These are phyloP conservation scores for Plasmodium relictum DNA, from an alignment of 169 alveolate species.

Conservation along the genomic window DNA sequence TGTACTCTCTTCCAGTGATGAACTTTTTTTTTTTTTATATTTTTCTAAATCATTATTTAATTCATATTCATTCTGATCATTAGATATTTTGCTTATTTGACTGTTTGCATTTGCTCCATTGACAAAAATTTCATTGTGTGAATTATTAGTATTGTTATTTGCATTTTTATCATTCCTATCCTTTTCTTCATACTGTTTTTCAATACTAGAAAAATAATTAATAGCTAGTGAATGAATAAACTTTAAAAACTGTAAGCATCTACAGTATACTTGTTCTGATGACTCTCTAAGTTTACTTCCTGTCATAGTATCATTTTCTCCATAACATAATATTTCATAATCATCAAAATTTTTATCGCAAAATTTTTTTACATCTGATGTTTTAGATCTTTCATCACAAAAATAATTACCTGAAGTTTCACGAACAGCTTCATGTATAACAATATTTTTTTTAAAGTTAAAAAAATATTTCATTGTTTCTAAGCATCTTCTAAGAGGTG, in stretches of 20 bases:
- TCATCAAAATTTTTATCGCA: constrained; percentile 63
- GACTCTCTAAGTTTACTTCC: constrained; percentile 54
- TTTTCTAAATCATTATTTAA: neutral
- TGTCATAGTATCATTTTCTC: constrained; percentile 29
- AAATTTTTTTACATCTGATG: constrained; percentile 36
- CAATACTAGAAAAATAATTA: constrained; percentile 55
- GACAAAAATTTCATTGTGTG: neutral
- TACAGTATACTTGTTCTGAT: constrained; percentile 47
- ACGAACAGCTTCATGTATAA: constrained; percentile 48
- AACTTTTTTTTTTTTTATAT: neutral
- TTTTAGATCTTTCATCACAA: constrained; percentile 66
- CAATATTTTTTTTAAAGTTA: constrained; percentile 62
- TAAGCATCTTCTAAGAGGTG: constrained; percentile 67
- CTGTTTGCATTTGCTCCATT: neutral
- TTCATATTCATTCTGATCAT: neutral
- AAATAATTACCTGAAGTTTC: constrained; percentile 55
- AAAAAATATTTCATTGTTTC: constrained; percentile 63
- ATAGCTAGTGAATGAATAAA: constrained; percentile 48
- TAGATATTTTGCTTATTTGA: neutral
- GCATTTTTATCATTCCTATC: neutral
- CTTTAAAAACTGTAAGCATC: constrained; percentile 69
- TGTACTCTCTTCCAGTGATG: neutral
- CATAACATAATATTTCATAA: constrained; percentile 63
- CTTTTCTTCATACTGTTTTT: constrained; percentile 11
- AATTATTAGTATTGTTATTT: neutral